Percentiles rank a stretch among this genome's conserved stretches.
These are phyloP conservation scores for Patellaria atrata DNA, from an alignment of 495 filamentous ascomycete genomes.

Conservation along the genomic window DNA sequence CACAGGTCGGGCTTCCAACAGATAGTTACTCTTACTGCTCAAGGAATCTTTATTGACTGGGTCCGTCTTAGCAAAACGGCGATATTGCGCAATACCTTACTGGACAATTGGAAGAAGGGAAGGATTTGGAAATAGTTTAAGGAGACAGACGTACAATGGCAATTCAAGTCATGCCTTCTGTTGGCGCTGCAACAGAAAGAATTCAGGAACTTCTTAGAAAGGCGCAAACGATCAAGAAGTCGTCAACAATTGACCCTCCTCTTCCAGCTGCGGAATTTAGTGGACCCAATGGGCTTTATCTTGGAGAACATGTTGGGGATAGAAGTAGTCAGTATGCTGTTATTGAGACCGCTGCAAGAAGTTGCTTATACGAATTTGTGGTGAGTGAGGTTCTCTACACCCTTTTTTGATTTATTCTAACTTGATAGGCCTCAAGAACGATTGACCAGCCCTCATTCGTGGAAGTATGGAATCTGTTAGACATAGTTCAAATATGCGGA, in stretches of 20 bases:
- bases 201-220: slow-evolving; percentile 48
- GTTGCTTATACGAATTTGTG: slow-evolving; percentile 59
- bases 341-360: slow-evolving; percentile 64
- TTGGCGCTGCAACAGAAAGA: slow-evolving; percentile 4
- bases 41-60: too few species aligned
- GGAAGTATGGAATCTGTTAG: slow-evolving; percentile 81
- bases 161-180: slow-evolving; percentile 2
- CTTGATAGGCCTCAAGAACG: slow-evolving; percentile 14
- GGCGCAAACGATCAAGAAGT: slow-evolving; percentile 50
- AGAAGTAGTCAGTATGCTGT: slow-evolving; percentile 43
- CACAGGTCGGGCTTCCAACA: too few species aligned
- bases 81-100: too few species aligned
- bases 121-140: too few species aligned
- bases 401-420: slow-evolving; percentile 1
- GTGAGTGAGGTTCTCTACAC: slow-evolving; percentile 33
- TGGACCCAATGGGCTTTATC: slow-evolving; percentile 28
- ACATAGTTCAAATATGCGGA: slow-evolving; percentile 73
- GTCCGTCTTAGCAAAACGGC: too few species aligned
- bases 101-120: too few species aligned
- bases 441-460: slow-evolving; percentile 66
- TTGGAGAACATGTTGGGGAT: slow-evolving; percentile 20
- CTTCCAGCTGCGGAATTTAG: slow-evolving; percentile 47
- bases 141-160: too few species aligned
- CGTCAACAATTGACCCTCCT: slow-evolving; percentile 59
- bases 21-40: too few species aligned